phyloP scores from a whole-genome alignment of 2,329 filamentous ascomycete genomes.

The Cordyceps fumosorosea region DNA sequence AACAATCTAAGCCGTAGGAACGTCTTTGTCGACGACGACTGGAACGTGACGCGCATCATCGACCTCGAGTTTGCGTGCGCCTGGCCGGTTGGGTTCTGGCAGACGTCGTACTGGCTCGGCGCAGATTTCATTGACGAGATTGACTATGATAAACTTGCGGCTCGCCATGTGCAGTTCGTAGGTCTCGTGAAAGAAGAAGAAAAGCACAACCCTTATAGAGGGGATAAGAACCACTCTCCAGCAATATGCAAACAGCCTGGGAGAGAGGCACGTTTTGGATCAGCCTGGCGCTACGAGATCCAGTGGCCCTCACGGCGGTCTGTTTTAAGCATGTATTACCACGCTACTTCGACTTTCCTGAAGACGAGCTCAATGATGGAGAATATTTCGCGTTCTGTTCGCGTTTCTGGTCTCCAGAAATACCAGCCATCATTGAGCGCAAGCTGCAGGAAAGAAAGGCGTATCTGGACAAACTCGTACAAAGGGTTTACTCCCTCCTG shows the following conservation, averaged over 20 bases:
- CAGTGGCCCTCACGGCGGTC: not conserved
- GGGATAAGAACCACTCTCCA: not conserved
- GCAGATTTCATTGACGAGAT: not conserved
- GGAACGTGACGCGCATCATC: not conserved
- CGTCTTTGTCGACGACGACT: not conserved
- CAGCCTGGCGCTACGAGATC: not conserved
- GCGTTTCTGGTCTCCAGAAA: not conserved
- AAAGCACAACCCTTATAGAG: not conserved
- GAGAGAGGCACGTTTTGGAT: not conserved
- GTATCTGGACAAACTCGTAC: no score
- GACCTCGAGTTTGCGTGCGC: not conserved
- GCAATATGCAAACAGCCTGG: not conserved
- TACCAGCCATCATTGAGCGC: no score
- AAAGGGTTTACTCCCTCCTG: no score
- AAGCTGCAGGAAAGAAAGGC: no score
- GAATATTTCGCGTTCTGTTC: not conserved
- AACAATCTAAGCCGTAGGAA: not conserved
- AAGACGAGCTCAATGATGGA: not conserved
- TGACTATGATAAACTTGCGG: not conserved
- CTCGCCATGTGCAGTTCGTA: not conserved
- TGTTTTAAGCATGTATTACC: not conserved
- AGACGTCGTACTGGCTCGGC: not conserved
- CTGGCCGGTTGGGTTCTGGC: not conserved
- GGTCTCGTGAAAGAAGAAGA: not conserved
- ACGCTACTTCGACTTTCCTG: not conserved